Percentiles rank a stretch among this genome's conserved stretches.
Conservation (phyloP, 495 filamentous ascomycete genomes). For the Lasiosphaeriaceae sp. region DNA sequence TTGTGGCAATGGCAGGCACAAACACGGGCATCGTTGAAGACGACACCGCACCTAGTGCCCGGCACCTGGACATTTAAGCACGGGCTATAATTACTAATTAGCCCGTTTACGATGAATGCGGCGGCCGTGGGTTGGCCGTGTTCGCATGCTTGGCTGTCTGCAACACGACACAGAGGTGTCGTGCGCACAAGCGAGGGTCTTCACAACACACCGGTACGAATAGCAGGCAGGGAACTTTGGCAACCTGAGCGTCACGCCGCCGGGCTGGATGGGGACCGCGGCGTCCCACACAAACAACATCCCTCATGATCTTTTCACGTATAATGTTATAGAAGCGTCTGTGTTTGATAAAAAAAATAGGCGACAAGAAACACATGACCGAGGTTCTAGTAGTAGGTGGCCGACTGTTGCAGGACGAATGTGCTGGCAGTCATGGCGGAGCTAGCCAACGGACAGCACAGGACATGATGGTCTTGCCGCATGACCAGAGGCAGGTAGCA, state of each 20-base stretch:
- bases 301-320: conserved; percentile 44
- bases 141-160: conserved; percentile 37
- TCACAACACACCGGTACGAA: conserved; percentile 48
- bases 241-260: conserved; percentile 40
- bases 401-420: conserved; percentile 42
- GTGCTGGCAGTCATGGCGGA: conserved; percentile 42
- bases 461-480: conserved; percentile 17
- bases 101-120: no score
- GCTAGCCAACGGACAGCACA: conserved; percentile 30
- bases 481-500: conserved; percentile 6
- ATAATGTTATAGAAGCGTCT: conserved; percentile 2
- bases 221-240: conserved; percentile 48
- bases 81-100: no score
- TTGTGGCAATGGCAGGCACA: no score
- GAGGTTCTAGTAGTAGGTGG: conserved; percentile 31
- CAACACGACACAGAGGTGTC: conserved; percentile 32
- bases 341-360: background rate
- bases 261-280: conserved; percentile 43
- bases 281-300: conserved; percentile 50
- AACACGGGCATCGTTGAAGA: no score
- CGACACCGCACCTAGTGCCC: no score
- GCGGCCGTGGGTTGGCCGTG: no score
- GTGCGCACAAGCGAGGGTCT: conserved; percentile 13
- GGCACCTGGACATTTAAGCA: no score
- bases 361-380: conserved; percentile 17